These are phyloP conservation scores for Pythium monospermum DNA, from an alignment of 352 stramenopile genomes.

Conservation along the genomic window DNA sequence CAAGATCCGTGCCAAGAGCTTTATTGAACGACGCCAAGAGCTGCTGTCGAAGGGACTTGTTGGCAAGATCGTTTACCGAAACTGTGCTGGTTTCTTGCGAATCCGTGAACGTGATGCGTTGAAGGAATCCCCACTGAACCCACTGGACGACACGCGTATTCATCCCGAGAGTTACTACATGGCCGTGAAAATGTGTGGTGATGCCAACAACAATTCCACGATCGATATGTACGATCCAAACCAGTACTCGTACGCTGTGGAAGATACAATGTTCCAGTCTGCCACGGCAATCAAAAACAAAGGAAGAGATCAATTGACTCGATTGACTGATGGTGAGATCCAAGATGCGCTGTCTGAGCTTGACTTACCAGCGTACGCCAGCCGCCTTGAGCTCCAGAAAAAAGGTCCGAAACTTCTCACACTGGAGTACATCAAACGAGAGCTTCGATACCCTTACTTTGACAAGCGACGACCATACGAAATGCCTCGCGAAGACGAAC, in stretches of 20 bases:
- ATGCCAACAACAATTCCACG: slow-evolving; percentile 89
- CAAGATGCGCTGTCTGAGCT: slow-evolving; percentile 84
- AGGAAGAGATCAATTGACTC: slow-evolving; percentile 15
- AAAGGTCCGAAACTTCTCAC: slow-evolving; percentile 85
- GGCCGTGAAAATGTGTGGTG: slow-evolving; percentile 88
- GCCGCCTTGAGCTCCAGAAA: slow-evolving; percentile 84
- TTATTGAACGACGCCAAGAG: slow-evolving; percentile 82
- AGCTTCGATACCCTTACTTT: slow-evolving; percentile 88
- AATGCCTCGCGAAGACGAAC: slow-evolving; percentile 75
- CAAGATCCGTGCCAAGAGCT: slow-evolving; percentile 80
- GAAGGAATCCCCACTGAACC: slow-evolving; percentile 80
- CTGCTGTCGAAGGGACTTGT: slow-evolving; percentile 79
- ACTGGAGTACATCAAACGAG: slow-evolving; percentile 86
- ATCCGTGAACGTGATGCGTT: slow-evolving; percentile 84
- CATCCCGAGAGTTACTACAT: slow-evolving; percentile 91
- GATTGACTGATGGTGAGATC: slow-evolving; percentile 65
- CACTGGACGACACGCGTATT: slow-evolving; percentile 84
- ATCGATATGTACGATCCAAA: slow-evolving; percentile 91
- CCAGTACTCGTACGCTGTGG: slow-evolving; percentile 87
- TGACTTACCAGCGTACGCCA: slow-evolving; percentile 82
- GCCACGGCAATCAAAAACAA: slow-evolving; percentile 60
- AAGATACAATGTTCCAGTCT: slow-evolving; percentile 90
- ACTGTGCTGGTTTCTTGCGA: slow-evolving; percentile 82
- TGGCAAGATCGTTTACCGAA: slow-evolving; percentile 85
- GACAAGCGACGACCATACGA: slow-evolving; percentile 85